Conservation (phyloP, 2,329 filamentous ascomycete genomes). For the Arthrobotrys megalospora region DNA sequence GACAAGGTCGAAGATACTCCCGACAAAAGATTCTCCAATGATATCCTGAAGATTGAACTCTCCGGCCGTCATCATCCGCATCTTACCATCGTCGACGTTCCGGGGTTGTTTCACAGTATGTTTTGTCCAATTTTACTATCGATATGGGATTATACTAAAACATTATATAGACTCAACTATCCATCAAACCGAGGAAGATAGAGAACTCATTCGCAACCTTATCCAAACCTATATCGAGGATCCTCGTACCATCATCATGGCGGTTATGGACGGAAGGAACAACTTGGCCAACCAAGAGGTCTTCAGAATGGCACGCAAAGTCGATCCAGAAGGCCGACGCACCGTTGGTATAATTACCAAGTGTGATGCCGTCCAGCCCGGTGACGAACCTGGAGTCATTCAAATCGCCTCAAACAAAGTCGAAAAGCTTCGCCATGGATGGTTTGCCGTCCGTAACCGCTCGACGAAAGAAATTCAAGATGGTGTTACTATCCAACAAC, state of each 20-base stretch:
- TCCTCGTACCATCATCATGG: slow-evolving; percentile 64
- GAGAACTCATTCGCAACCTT: slow-evolving; percentile 62
- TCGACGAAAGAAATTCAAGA: slow-evolving; percentile 63
- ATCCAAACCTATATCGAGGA: slow-evolving; percentile 63
- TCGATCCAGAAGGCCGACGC: slow-evolving; percentile 63
- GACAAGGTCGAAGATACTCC: slow-evolving; percentile 29
- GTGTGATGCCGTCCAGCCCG: slow-evolving; percentile 63
- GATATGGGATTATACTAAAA: not conserved
- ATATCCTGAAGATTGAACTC: slow-evolving; percentile 64
- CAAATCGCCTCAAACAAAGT: slow-evolving; percentile 47
- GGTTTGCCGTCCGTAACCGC: slow-evolving; percentile 64
- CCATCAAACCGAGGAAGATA: slow-evolving; percentile 63
- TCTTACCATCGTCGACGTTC: slow-evolving; percentile 64
- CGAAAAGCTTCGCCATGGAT: slow-evolving; percentile 62
- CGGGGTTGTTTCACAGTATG: slow-evolving; percentile 64
- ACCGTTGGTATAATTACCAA: slow-evolving; percentile 65
- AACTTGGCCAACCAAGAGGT: slow-evolving; percentile 64
- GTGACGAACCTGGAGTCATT: slow-evolving; percentile 60
- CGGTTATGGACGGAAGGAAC: slow-evolving; percentile 61
- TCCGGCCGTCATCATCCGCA: slow-evolving; percentile 62
- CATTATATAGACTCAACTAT: slow-evolving; percentile 60
- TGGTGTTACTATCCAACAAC: slow-evolving; percentile 59
- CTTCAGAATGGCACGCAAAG: slow-evolving; percentile 62
- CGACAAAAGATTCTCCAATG: slow-evolving; percentile 62
- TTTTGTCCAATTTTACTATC: not conserved